Evolutionary conservation across 2,329 filamentous ascomycete genomes (phyloP).

Genomic region (Pyricularia grisea): DNA sequence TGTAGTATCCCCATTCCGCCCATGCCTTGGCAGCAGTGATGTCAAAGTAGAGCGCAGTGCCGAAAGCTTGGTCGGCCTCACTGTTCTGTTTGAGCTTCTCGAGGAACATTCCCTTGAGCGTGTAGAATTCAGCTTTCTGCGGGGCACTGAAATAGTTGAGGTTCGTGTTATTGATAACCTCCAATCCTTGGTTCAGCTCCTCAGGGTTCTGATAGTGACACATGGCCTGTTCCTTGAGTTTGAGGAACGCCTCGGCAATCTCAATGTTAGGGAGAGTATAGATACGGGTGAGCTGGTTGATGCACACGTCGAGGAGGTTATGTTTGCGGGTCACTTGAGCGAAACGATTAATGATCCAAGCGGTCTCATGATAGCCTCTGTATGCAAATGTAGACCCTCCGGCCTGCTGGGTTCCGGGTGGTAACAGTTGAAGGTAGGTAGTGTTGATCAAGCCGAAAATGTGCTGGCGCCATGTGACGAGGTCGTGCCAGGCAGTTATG

Average conservation of each 20-base stretch:
- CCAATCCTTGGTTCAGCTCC: slow-evolving; percentile 83
- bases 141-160: slow-evolving; percentile 94
- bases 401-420: slow-evolving; percentile 69
- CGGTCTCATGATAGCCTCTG: slow-evolving; percentile 94
- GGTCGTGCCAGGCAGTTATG: slow-evolving; percentile 97
- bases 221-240: slow-evolving; percentile 95
- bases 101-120: slow-evolving; percentile 97
- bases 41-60: slow-evolving; percentile 91
- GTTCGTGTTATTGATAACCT: slow-evolving; percentile 99
- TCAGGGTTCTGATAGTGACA: slow-evolving; percentile 96
- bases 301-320: slow-evolving; percentile 92
- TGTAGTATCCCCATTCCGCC: slow-evolving; percentile 99
- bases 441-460: slow-evolving; percentile 97
- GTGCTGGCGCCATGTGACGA: slow-evolving; percentile 99
- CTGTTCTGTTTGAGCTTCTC: slow-evolving; percentile 86
- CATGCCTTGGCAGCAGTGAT: slow-evolving; percentile 93
- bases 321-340: slow-evolving; percentile 97
- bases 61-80: slow-evolving; percentile 89
- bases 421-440: slow-evolving; percentile 80
- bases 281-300: slow-evolving; percentile 91
- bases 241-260: slow-evolving; percentile 97
- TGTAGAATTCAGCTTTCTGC: slow-evolving; percentile 99
- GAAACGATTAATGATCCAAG: slow-evolving; percentile 99
- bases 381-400: slow-evolving; percentile 93
- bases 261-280: slow-evolving; percentile 99